Evolutionary conservation across 495 filamentous ascomycete species (phyloP), one percentile per base, ranked within the genome.

Genomic region (Cercophora sp.): DNA sequence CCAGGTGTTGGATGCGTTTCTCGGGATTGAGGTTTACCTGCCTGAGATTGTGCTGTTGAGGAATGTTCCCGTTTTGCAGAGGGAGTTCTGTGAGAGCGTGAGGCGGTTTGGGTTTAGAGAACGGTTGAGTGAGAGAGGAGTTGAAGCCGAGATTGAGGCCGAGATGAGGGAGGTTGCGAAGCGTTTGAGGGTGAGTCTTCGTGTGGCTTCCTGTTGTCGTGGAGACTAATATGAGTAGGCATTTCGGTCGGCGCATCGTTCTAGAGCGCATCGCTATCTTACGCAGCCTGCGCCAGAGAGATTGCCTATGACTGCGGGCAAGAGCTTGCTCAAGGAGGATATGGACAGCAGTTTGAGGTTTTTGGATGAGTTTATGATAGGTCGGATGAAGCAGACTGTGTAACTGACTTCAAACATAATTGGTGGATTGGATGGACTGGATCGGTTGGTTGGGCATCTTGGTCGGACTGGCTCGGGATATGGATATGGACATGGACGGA

Each of bases 281-380:
- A 37, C 53, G 8, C 41, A 61, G 20, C 66, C 70, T 15, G 71
- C 72, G 6, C 72, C 72, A 11, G 73, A 76, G 51, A 45, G 73
- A 34, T 47, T 67, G 22, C 65, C 65, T 5, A 76, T 76, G 73
- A 76, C 73, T 5, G 69, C 73, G 11, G 70, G 68, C 4, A 74
- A 72, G 53, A 70, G 66, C 1, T 57, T 74, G n/a, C 54, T 74
- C 25, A 64, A 64, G 37, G 51, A 43, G 4, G 55, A 56, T 24
- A 58, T 59, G 41, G 37, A 54, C 2, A 23, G 46, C 20, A 52
- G 56, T 11, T 8, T 63, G 24, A 31, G 55, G 36, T 55, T 50
- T 20, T 34, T 63, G 53, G 56, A 59, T 23, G 22, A 49, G 13
- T 56, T 63, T 26, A 58, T 63, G 60, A 25, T 57, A 3, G 36